Evolutionary conservation across 1,284 basidiomycete genomes (phyloP).

Genomic region (Coniophora puteana): DNA sequence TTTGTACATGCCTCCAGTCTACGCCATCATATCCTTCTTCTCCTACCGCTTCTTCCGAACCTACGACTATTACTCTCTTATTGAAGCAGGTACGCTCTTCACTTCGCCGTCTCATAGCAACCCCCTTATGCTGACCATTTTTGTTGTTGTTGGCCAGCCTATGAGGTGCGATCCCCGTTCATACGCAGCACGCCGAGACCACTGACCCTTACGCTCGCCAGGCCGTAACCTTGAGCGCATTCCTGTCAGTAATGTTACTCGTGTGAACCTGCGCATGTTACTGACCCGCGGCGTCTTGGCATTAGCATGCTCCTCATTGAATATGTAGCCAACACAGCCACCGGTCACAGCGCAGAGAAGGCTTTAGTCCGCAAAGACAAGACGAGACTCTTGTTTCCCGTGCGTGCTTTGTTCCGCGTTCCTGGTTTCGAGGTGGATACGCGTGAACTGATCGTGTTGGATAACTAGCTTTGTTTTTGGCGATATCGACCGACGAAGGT

Average conservation of each 20-base stretch:
- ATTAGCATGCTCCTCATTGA: constrained; percentile 77
- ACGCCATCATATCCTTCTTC: constrained; percentile 85
- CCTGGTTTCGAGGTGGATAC: too few species aligned
- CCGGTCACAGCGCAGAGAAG: constrained; percentile 54
- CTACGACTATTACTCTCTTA: constrained; percentile 80
- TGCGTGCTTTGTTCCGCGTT: constrained; percentile 23
- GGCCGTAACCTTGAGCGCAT: constrained; percentile 77
- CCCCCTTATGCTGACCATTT: not conserved
- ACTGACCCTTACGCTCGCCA: constrained; percentile 26
- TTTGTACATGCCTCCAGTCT: constrained; percentile 78
- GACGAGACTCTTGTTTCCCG: constrained; percentile 66
- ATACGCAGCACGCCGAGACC: too few species aligned
- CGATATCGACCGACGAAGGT: constrained; percentile 81
- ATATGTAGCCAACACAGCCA: constrained; percentile 71
- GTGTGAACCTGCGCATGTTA: constrained; percentile 19
- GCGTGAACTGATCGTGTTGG: constrained; percentile 3
- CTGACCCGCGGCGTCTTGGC: constrained; percentile 16
- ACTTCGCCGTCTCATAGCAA: not conserved
- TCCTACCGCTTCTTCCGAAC: constrained; percentile 81
- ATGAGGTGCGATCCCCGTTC: constrained; percentile 36
- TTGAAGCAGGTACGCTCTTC: constrained; percentile 62
- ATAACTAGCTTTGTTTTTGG: constrained; percentile 71
- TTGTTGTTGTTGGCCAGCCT: too few species aligned
- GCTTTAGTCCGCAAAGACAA: constrained; percentile 83
- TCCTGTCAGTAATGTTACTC: constrained; percentile 51